Percentiles rank a stretch among this genome's conserved stretches.
phyloP scores from a whole-genome alignment of 371 early-diverging fungal genomes.

The Apophysomyces sp. region DNA sequence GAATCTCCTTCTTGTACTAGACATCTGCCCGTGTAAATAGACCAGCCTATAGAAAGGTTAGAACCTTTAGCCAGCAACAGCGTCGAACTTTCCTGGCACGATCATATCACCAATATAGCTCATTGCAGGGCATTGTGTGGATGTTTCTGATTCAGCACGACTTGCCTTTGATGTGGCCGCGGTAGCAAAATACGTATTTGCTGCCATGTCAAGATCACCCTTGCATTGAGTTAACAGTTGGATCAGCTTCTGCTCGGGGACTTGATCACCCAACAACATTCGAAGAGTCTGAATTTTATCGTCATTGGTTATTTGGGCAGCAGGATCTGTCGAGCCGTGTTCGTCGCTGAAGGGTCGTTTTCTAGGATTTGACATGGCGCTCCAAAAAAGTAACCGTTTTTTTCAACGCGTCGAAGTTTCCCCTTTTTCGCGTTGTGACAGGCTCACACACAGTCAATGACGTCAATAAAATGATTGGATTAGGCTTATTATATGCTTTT shows the following conservation, averaged over 20 bases:
- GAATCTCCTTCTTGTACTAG: conserved; percentile 32
- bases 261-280: conserved; percentile 5
- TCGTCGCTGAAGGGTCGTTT: background rate
- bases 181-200: conserved; percentile 6
- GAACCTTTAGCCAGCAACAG: background rate
- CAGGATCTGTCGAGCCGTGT: background rate
- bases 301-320: background rate
- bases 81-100: conserved; percentile 20
- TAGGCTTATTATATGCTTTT: no score
- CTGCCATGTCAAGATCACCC: conserved; percentile 12
- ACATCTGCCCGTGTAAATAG: conserved; percentile 23
- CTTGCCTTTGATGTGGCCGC: background rate
- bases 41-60: conserved; percentile 29
- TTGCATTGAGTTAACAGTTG: conserved; percentile 2
- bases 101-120: conserved; percentile 42
- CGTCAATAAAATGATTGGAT: no score
- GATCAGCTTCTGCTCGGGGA: background rate
- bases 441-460: no score
- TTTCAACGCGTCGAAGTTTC: no score
- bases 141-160: background rate
- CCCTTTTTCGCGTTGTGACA: background rate
- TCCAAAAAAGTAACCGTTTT: no score
- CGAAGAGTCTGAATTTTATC: conserved; percentile 3
- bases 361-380: background rate
- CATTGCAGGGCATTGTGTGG: background rate